Percentiles rank a stretch among this genome's conserved stretches.
Conservation (phyloP, 2,329 filamentous ascomycete genomes). For the Penicillium sclerotiorum region DNA sequence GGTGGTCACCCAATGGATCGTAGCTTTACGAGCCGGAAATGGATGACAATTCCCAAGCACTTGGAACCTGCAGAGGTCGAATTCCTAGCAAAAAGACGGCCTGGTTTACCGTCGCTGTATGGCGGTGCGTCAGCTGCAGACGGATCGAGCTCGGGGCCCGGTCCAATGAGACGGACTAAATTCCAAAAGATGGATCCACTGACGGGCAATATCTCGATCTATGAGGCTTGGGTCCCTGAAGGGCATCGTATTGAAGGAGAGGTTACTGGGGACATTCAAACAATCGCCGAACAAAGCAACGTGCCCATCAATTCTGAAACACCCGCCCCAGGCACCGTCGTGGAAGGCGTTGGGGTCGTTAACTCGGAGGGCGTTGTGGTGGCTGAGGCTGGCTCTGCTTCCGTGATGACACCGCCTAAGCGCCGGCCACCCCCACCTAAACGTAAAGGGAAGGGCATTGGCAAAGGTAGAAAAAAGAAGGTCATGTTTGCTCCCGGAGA, state of each 20-base stretch:
- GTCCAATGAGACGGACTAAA: slow-evolving; percentile 74
- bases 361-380: slow-evolving; percentile 64
- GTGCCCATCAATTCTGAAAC: slow-evolving; percentile 37
- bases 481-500: slow-evolving; percentile 57
- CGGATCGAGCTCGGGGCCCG: slow-evolving; percentile 37
- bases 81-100: slow-evolving; percentile 64
- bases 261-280: slow-evolving; percentile 62
- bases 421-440: slow-evolving; percentile 75
- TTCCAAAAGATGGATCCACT: slow-evolving; percentile 76
- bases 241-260: slow-evolving; percentile 82
- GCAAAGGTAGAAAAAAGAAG: slow-evolving; percentile 76
- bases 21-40: slow-evolving; percentile 61
- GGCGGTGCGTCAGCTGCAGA: slow-evolving; percentile 32
- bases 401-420: slow-evolving; percentile 52
- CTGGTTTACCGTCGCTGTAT: slow-evolving; percentile 60
- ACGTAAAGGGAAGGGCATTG: slow-evolving; percentile 78
- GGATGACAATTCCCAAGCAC: slow-evolving; percentile 59
- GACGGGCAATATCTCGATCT: slow-evolving; percentile 76
- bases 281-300: slow-evolving; percentile 46
- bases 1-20: slow-evolving; percentile 40
- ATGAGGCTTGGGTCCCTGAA: slow-evolving; percentile 79
- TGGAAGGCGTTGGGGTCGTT: slow-evolving; percentile 62
- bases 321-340: slow-evolving; percentile 60
- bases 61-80: slow-evolving; percentile 62
- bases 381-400: slow-evolving; percentile 49